Evolutionary conservation across 2,329 filamentous ascomycete genomes (phyloP).

Genomic region (Diaporthe aspalathi): DNA sequence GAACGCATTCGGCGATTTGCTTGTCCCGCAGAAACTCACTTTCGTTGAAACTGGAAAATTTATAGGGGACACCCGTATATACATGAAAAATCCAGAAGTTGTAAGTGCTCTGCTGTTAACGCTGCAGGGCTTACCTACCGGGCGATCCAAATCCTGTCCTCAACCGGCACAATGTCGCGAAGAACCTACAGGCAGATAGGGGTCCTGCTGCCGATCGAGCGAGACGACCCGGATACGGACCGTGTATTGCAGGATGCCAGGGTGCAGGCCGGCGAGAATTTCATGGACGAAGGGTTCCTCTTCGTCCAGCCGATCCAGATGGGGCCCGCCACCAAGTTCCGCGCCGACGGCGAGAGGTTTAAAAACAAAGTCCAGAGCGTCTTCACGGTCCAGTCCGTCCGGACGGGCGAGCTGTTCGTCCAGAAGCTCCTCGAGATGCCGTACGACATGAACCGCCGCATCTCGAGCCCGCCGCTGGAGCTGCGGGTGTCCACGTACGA

Average conservation of each 20-base stretch:
- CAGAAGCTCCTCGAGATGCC: background rate
- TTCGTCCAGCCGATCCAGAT: background rate
- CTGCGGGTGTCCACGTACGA: conserved; percentile 8
- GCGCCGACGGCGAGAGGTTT: background rate
- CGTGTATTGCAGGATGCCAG: background rate
- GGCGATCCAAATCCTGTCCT: background rate
- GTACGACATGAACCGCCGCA: too few species aligned
- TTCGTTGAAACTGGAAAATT: background rate
- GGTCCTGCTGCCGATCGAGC: background rate
- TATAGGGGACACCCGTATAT: background rate
- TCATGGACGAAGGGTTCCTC: background rate
- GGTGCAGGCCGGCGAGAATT: background rate
- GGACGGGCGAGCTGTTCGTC: conserved; percentile 1
- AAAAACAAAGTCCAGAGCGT: background rate
- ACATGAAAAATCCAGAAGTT: background rate
- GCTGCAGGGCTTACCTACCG: background rate
- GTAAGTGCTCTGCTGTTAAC: background rate
- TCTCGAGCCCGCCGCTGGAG: background rate
- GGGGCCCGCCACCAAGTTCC: background rate
- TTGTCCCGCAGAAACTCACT: too few species aligned
- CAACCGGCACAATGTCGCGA: background rate
- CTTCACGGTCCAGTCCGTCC: background rate
- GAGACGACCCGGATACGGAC: background rate
- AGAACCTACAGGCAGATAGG: conserved; percentile 5
- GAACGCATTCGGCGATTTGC: background rate